Conservation (phyloP, 106 monocot genomes). For the Dioscorea zingiberensis region DNA sequence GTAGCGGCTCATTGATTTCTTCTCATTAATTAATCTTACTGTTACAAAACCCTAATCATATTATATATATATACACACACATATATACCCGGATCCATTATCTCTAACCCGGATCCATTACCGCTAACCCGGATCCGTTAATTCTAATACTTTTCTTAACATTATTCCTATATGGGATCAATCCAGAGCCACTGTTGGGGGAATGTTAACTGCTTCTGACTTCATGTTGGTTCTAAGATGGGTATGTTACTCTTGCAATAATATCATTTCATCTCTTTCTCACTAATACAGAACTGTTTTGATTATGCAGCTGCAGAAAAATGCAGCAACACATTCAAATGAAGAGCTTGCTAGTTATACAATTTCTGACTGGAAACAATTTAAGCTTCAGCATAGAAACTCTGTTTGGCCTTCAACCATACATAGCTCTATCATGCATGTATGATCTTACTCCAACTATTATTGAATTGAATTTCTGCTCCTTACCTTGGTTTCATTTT, state of each 20-base stretch:
- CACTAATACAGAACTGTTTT: no score
- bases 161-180: constrained; percentile 39
- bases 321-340: constrained; percentile 7
- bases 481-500: not conserved
- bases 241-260: constrained; percentile 7
- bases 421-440: constrained; percentile 29
- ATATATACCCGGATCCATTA: no score
- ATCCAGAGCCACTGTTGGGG: constrained; percentile 5
- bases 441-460: not conserved
- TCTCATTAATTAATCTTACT: no score
- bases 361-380: constrained; percentile 36
- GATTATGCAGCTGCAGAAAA: constrained; percentile 18
- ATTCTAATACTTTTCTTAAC: no score
- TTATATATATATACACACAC: no score
- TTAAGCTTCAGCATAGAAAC: constrained; percentile 10
- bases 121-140: no score
- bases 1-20: no score
- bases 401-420: constrained; percentile 7
- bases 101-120: no score
- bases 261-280: no score
- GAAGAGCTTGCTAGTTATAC: constrained; percentile 30
- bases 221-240: constrained; percentile 30
- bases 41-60: no score
- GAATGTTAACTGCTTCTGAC: constrained; percentile 43
- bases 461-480: not conserved